Evolutionary conservation across 306 rosid species (phyloP), one percentile per base, ranked within the genome.

Genomic region (Trifolium subterraneum): DNA sequence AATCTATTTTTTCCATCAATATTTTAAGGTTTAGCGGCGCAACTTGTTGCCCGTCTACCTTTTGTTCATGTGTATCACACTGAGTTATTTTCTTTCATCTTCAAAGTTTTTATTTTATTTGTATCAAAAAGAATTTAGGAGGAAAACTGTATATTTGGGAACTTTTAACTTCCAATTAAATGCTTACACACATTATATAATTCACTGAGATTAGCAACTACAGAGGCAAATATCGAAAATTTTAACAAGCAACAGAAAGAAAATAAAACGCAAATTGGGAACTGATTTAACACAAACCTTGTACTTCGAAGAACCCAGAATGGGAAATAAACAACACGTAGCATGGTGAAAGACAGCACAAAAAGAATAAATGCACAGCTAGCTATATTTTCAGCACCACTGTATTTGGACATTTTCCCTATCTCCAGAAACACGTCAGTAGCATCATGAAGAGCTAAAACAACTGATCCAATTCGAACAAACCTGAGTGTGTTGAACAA

Each of bases 221-320:
- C 31, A 22, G 13, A n/a, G 61, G 31, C 42, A 55, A 3, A 10
- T 22, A 5, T 35, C 19, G 36, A 15, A 72, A 75, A 67, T 64
- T 67, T 39, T 72, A 20, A 23, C 8, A 20, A 31, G 48, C 19
- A 20, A 63, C 38, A 79, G 52, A 66, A 59, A n/a, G 56, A 10
- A 54, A 56, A 62, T 36, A 36, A 7, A 36, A 36, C 8, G 10
- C 2, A 36, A 71, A 48, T 18, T 51, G 7, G 44, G 22, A 44
- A 68, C 33, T 38, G 62, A 73, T 51, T 36, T 71, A 61, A 58
- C 61, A 79, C 93, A 41, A 76, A 94, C 98, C 98, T 91, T 69
- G 98, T 91, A 76, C 98, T 94, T 89, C 93, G 62, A 71, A 94
- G 92, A 83, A 94, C 36, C 97, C 98, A 94, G 69, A 94, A 92